These are phyloP conservation scores for Euphorbia pulcherrima DNA, from an alignment of 345 rosid species.

Conservation along the genomic window DNA sequence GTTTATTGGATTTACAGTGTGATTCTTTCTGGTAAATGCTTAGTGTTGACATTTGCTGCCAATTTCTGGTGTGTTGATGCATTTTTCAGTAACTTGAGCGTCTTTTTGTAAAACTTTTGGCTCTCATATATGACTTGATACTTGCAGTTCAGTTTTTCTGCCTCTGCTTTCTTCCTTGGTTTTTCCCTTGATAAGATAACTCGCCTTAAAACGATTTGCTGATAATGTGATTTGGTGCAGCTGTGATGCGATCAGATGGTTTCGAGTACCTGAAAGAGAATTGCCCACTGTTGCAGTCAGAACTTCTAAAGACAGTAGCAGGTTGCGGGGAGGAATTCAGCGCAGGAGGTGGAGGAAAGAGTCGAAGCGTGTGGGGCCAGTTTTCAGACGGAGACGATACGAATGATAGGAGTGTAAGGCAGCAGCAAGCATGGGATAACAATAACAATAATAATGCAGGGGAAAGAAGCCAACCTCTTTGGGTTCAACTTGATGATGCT, in stretches of 20 bases:
- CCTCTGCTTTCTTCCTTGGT: background rate
- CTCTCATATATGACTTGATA: background rate
- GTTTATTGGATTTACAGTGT: background rate
- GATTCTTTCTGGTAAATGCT: background rate
- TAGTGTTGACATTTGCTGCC: background rate
- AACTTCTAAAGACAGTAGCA: slow-evolving; percentile 65
- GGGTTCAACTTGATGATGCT: slow-evolving; percentile 58
- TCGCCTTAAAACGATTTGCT: background rate
- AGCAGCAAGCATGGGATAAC: slow-evolving; percentile 57
- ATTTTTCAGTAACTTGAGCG: too few relatives aligned
- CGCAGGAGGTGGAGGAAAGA: slow-evolving; percentile 57
- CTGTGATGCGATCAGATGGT: slow-evolving; percentile 71
- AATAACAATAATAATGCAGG: too few relatives aligned
- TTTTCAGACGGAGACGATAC: slow-evolving; percentile 67
- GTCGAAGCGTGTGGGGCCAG: slow-evolving; percentile 63
- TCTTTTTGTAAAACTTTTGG: too few relatives aligned
- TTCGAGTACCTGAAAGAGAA: slow-evolving; percentile 63
- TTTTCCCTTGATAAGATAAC: background rate
- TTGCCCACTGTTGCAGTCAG: slow-evolving; percentile 63
- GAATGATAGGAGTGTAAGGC: slow-evolving; percentile 50
- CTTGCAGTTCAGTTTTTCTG: background rate
- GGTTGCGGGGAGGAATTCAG: slow-evolving; percentile 66
- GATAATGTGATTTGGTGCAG: slow-evolving; percentile 33
- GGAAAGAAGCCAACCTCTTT: slow-evolving; percentile 56
- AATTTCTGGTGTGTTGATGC: background rate